These are phyloP conservation scores for Globisporangium parvum DNA, from an alignment of 352 stramenopile genomes.

Conservation along the genomic window DNA sequence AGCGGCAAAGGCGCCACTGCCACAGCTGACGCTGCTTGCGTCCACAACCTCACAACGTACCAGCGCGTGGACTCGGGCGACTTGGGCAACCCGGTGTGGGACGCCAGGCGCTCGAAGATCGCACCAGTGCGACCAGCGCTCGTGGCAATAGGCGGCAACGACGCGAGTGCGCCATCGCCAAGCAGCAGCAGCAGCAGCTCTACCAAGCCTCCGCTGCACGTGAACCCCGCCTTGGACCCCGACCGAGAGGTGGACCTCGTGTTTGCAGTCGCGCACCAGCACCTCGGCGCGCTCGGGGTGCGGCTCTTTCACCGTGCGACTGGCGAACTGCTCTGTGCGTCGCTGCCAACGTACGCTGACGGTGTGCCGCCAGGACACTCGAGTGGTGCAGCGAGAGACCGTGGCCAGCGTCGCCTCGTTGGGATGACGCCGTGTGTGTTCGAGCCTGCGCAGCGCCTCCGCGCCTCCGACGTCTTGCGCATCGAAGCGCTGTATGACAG, in stretches of 20 bases:
- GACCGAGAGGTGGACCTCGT: constrained; percentile 10
- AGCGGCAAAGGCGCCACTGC: background rate
- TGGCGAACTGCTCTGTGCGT: constrained; percentile 2
- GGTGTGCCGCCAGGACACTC: background rate
- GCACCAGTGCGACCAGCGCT: background rate
- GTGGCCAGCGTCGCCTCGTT: background rate
- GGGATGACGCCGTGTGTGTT: constrained; percentile 8
- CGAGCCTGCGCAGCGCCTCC: background rate
- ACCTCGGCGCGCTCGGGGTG: constrained; percentile 2
- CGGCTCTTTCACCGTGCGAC: constrained; percentile 1
- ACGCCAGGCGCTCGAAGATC: background rate
- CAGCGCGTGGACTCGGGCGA: constrained; percentile 6
- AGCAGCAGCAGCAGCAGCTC: background rate
- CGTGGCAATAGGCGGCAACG: background rate
- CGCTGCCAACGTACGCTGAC: constrained; percentile 1
- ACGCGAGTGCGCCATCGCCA: background rate
- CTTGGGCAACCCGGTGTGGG: constrained; percentile 7
- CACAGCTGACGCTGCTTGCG: too few species aligned
- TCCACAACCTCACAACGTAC: constrained; percentile 9
- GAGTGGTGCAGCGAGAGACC: background rate
- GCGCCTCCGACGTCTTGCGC: constrained; percentile 1
- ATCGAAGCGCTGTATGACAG: constrained; percentile 10
- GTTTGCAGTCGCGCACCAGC: constrained; percentile 2
- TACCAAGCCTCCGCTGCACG: background rate
- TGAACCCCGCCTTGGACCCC: background rate